Conservation (phyloP, 129 eudicot species). For the Tagetes patula region DNA sequence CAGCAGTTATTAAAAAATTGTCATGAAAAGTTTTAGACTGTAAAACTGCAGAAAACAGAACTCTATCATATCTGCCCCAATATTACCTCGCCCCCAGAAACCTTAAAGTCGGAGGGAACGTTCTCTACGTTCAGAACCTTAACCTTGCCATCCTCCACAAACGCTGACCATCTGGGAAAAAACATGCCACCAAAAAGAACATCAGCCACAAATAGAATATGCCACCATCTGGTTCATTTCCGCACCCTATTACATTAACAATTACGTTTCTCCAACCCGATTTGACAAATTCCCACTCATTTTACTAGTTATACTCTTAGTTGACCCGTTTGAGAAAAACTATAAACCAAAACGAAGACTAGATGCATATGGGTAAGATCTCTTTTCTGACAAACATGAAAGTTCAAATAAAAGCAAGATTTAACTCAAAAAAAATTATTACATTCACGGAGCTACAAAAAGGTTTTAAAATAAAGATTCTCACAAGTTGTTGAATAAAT, state of each 20-base stretch:
- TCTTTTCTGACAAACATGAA: not conserved
- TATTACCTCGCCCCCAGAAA: slow-evolving; percentile 84
- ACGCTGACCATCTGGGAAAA: slow-evolving; percentile 85
- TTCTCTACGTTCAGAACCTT: slow-evolving; percentile 86
- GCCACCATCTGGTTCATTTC: not conserved
- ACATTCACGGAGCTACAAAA: not conserved
- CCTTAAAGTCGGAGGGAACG: slow-evolving; percentile 89
- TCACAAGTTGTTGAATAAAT: not conserved
- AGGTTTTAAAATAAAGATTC: not conserved
- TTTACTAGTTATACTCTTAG: not conserved
- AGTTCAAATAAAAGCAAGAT: not conserved
- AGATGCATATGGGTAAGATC: not conserved
- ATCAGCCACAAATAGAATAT: too few relatives aligned
- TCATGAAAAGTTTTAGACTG: not conserved
- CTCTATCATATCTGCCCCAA: slow-evolving; percentile 59
- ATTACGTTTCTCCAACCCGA: not conserved
- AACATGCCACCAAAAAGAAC: not conserved
- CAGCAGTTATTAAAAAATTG: slow-evolving; percentile 18
- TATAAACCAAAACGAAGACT: not conserved
- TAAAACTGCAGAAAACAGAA: not conserved
- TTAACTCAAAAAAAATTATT: not conserved
- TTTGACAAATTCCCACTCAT: not conserved
- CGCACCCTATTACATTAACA: not conserved
- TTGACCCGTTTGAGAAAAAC: not conserved
- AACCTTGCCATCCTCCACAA: slow-evolving; percentile 84